These are phyloP conservation scores for Haplosporangium sp. DNA, from an alignment of 371 early-diverging fungal genomes.

Conservation along the genomic window DNA sequence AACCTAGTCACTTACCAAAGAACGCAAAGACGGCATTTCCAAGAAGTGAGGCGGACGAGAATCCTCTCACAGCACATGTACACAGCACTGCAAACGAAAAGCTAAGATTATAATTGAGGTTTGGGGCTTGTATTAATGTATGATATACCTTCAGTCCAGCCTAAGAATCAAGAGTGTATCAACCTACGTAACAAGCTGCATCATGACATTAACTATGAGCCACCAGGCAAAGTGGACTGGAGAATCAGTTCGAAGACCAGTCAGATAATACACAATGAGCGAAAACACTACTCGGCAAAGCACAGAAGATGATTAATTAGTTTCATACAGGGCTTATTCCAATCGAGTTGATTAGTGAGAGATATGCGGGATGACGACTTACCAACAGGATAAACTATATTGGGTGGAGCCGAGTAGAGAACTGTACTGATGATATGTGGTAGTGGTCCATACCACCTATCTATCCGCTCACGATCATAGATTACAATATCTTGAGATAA, in stretches of 20 bases:
- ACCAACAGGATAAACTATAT: slow-evolving; percentile 46
- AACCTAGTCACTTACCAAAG: slow-evolving; percentile 22
- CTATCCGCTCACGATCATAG: slow-evolving; percentile 55
- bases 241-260: slow-evolving; percentile 40
- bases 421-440: slow-evolving; percentile 41
- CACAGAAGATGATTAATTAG: neutral
- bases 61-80: slow-evolving; percentile 37
- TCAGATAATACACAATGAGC: slow-evolving; percentile 38
- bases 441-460: slow-evolving; percentile 52
- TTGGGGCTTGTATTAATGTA: neutral
- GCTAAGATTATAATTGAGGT: slow-evolving; percentile 1
- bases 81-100: slow-evolving; percentile 42
- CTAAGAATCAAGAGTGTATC: neutral
- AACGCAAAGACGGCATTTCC: slow-evolving; percentile 51
- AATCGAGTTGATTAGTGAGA: neutral
- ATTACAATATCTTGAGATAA: slow-evolving; percentile 37
- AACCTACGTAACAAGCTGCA: slow-evolving; percentile 50
- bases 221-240: slow-evolving; percentile 44
- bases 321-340: neutral
- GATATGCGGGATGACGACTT: neutral
- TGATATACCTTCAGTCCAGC: neutral
- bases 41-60: slow-evolving; percentile 40
- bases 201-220: slow-evolving; percentile 31
- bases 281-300: slow-evolving; percentile 34
- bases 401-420: slow-evolving; percentile 32